Evolutionary conservation across 2,329 filamentous ascomycete species (phyloP), one percentile per base, ranked within the genome.

Genomic region (Epichloe brachyelytri): DNA sequence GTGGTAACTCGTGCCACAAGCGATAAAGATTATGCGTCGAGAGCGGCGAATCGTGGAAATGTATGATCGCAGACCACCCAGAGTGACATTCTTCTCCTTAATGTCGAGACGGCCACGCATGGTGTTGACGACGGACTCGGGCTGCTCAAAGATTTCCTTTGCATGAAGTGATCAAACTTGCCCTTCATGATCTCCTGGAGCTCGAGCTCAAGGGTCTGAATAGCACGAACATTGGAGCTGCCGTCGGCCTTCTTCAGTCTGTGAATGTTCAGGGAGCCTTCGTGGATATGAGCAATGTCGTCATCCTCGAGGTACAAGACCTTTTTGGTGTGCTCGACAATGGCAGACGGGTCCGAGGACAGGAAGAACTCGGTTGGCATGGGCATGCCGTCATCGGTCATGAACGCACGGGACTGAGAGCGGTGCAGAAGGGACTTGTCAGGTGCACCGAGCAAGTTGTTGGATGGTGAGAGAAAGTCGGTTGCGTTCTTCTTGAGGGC

Each of bases 121-220:
- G 59, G 93, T 96, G 80, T 98, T 98, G 76, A 98, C 84, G 55
- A 98, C 88, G 14, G 93, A 98, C 74, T 98, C 93, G 65, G 93
- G 93, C 77, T 98, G 93, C 79, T 98, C 93, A 70, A 98, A 98
- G 65, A 98, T 98, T 71, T 98, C 93, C 82, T 98, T 71, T 98
- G 93, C 93, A 98, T 98, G 79, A 96, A 98, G 76, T 98, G 93
- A 71, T 98, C 93, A 72, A 97, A 98, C 69, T 93, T 94, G 71
- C 93, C 93, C 85, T 98, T 98, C 93, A 98, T 98, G 73, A 98
- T 98, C 77, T 98, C 90, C 77, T 98, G 93, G 58, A 98, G 85
- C 78, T 98, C 89, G 48, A 98, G 86, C 78, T 98, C 93, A 51
- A 98, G 82, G 51, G 93, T 98, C 79, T 98, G 93, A 69, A 98